Conservation (phyloP, 2,329 filamentous ascomycete genomes). For the Stagonosporopsis chrysanthemi region DNA sequence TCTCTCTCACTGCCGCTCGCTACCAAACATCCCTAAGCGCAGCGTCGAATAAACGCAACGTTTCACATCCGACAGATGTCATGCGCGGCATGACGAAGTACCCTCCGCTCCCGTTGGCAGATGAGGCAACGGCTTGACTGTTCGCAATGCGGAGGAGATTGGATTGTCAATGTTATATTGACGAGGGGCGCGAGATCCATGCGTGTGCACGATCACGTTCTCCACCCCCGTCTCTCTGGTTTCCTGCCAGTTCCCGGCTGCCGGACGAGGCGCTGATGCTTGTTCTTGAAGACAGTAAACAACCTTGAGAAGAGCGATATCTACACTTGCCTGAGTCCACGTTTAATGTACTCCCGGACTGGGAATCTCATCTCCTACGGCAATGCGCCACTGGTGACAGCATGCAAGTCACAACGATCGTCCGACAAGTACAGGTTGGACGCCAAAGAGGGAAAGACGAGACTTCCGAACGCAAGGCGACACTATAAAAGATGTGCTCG, state of each 20-base stretch:
- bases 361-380: no score
- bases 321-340: not conserved
- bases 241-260: not conserved
- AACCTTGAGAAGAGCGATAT: not conserved
- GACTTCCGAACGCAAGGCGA: no score
- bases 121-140: conserved; percentile 14
- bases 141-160: conserved; percentile 21
- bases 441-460: no score
- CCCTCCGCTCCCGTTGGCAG: conserved; percentile 14
- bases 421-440: no score
- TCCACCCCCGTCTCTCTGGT: conserved; percentile 12
- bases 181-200: conserved; percentile 12
- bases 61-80: conserved; percentile 16
- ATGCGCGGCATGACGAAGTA: conserved; percentile 13
- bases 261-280: conserved; percentile 3
- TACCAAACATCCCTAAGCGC: conserved; percentile 10
- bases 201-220: conserved; percentile 2
- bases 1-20: conserved; percentile 5
- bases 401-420: no score
- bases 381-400: no score
- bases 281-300: not conserved
- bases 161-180: conserved; percentile 18
- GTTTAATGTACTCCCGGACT: no score
- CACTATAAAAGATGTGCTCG: not conserved
- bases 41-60: conserved; percentile 17